These are phyloP conservation scores for Phaeosphaeria sp. DNA, from an alignment of 2,329 filamentous ascomycete species.

Conservation along the genomic window DNA sequence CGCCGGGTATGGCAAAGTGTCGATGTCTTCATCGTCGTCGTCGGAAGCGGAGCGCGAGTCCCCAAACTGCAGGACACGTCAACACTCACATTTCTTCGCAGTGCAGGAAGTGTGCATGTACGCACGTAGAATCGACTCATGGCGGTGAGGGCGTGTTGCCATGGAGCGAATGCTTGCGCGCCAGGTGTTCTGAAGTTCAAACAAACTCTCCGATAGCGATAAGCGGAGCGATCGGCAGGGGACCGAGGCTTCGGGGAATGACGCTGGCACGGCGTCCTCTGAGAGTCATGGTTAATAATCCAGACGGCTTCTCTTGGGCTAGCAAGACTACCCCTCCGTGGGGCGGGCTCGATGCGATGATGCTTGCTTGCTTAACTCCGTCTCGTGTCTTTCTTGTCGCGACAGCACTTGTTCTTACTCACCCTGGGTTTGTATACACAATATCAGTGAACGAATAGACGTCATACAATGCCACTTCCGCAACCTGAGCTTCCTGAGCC, in stretches of 20 bases:
- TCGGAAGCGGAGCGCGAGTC: slow-evolving; percentile 20
- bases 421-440: not conserved
- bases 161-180: slow-evolving; percentile 9
- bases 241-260: slow-evolving; percentile 12
- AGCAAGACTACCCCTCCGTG: slow-evolving; percentile 14
- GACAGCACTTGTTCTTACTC: not conserved
- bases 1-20: slow-evolving; percentile 82
- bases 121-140: slow-evolving; percentile 60
- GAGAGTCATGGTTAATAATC: slow-evolving; percentile 28
- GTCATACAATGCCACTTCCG: slow-evolving; percentile 40
- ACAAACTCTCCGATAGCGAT: slow-evolving; percentile 36
- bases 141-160: slow-evolving; percentile 12
- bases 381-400: too few relatives aligned
- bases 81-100: too few relatives aligned
- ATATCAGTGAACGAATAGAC: not conserved
- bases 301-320: slow-evolving; percentile 5
- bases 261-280: slow-evolving; percentile 8
- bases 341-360: slow-evolving; percentile 12
- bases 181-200: slow-evolving; percentile 18
- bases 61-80: slow-evolving; percentile 11
- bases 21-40: slow-evolving; percentile 64
- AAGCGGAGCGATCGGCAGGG: slow-evolving; percentile 5
- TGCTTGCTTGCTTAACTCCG: slow-evolving; percentile 6
- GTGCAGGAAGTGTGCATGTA: not conserved
- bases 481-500: slow-evolving; percentile 62